Conservation (phyloP, 2,329 filamentous ascomycete genomes). For the Metarhizium sp. region DNA sequence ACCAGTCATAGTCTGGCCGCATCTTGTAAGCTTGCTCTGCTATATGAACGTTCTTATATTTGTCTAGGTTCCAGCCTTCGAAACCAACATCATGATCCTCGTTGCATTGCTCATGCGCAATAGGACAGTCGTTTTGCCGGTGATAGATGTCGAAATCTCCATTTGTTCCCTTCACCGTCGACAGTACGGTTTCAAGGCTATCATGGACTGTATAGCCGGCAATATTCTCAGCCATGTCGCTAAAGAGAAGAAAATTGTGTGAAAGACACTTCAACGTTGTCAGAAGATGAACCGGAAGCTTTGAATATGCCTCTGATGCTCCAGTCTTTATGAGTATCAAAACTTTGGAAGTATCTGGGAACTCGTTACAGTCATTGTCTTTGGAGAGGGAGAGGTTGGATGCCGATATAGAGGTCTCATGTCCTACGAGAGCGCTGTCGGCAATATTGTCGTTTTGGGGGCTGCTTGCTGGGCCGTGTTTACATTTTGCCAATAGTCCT, state of each 20-base stretch:
- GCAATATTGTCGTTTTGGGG: not conserved
- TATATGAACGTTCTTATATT: constrained; percentile 54
- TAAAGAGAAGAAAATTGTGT: constrained; percentile 45
- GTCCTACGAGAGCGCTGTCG: not conserved
- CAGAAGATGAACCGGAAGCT: constrained; percentile 44
- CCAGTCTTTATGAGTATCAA: constrained; percentile 48
- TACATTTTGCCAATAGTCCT: not conserved
- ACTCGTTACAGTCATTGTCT: constrained; percentile 21
- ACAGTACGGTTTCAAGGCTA: constrained; percentile 34
- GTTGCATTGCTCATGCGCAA: constrained; percentile 35
- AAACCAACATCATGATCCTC: constrained; percentile 14
- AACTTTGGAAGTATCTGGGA: constrained; percentile 35
- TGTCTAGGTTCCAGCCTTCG: constrained; percentile 45
- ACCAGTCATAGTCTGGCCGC: constrained; percentile 46
- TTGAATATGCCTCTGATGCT: constrained; percentile 42
- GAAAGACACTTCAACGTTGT: constrained; percentile 39
- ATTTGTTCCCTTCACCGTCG: constrained; percentile 31
- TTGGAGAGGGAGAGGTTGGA: not conserved
- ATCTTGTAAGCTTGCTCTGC: constrained; percentile 41
- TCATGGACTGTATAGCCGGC: constrained; percentile 35
- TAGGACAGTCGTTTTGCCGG: constrained; percentile 33
- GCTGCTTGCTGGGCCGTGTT: not conserved
- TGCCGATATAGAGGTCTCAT: not conserved
- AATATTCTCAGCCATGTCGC: constrained; percentile 42
- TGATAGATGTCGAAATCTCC: constrained; percentile 41